Evolutionary conservation across 305 asterid species (phyloP), one percentile per base, ranked within the genome.

Genomic region (Solanum chacoense): DNA sequence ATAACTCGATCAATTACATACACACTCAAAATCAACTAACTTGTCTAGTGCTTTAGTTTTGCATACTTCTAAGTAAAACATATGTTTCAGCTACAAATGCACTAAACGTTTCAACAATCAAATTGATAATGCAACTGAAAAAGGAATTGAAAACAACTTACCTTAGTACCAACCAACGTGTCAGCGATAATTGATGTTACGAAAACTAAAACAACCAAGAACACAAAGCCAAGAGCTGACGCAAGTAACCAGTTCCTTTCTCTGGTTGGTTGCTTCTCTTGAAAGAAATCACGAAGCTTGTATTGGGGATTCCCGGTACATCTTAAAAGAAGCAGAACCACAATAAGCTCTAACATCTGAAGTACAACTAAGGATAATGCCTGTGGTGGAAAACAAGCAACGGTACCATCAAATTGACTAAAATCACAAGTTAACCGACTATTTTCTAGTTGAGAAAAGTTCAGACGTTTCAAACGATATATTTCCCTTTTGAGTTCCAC

Each of bases 221-320:
- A 91, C 34, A 92, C 93, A 37, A 92, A 90, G 77, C 99, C 98
- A 85, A 93, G 88, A 42, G 84, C 86, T 18, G 96, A 89, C 37
- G 95, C 94, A 87, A 95, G 92, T 89, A 95, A 85, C 95, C 95
- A 93, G 92, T 91, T 95, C 91, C 98, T 93, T 86, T 84, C 91
- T 42, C 87, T 85, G 45, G 93, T 87, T 69, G 91, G 28, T 89
- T 88, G 89, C 88, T 89, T 88, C 75, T 91, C 91, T 40, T 77
- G 88, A 86, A 97, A 94, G 91, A 93, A 94, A 87, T 94, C 95
- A 83, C 13, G 80, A 89, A 95, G 90, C 85, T 92, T 90, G 78
- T 89, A 93, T 74, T 90, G 94, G 85, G 96, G 95, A 90, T 96
- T 94, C 37, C 92, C 90, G 24, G 93, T 92, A 89, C 14, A 87